Conservation (phyloP, 495 filamentous ascomycete species). For the Letharia lupina region DNA sequence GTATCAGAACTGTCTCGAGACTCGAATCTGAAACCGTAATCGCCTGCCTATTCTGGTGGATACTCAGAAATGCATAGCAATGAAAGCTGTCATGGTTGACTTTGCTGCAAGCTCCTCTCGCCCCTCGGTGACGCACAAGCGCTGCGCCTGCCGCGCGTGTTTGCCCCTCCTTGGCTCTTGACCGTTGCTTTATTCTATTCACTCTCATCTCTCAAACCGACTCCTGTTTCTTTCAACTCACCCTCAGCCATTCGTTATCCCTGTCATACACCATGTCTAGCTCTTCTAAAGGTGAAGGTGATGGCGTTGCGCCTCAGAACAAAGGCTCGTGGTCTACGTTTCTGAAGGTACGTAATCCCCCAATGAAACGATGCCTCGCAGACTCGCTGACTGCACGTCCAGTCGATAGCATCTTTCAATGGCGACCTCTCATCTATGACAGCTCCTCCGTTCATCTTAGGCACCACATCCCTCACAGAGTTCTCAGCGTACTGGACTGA, state of each 20-base stretch:
- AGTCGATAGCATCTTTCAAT: constrained; percentile 95
- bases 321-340: constrained; percentile 48
- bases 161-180: constrained; percentile 3
- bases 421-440: constrained; percentile 91
- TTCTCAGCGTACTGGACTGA: constrained; percentile 97
- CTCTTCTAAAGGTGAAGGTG: constrained; percentile 25
- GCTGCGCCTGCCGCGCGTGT: constrained; percentile 5
- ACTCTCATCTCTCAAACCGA: background rate
- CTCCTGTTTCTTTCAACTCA: background rate
- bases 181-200: too few species aligned
- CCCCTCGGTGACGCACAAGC: background rate
- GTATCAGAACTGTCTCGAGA: background rate
- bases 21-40: background rate
- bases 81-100: background rate
- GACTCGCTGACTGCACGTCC: constrained; percentile 9
- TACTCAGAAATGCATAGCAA: background rate
- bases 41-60: background rate
- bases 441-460: constrained; percentile 92
- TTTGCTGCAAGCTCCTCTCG: background rate
- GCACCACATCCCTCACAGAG: constrained; percentile 81
- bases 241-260: background rate
- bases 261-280: constrained; percentile 11
- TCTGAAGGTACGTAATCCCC: constrained; percentile 36
- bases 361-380: background rate
- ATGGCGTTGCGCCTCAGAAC: constrained; percentile 25